These are phyloP conservation scores for Tolypocladium ovalisporum DNA, from an alignment of 2,329 filamentous ascomycete species.

Conservation along the genomic window DNA sequence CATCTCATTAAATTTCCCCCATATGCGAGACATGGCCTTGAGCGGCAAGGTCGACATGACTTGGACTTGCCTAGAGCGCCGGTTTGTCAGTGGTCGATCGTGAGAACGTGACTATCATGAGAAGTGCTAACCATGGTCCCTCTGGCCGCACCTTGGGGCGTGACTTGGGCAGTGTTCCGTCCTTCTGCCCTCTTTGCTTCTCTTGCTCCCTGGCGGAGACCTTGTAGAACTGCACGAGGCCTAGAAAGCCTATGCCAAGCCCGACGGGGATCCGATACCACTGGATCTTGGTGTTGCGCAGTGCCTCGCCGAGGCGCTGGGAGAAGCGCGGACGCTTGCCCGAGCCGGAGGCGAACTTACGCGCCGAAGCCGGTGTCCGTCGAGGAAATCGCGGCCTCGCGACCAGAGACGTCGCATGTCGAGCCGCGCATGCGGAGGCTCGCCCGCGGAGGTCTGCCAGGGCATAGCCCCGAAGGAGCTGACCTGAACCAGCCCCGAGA, in stretches of 20 bases:
- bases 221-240: conserved; percentile 74
- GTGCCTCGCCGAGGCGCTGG: conserved; percentile 37
- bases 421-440: conserved; percentile 15
- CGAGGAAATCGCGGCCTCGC: conserved; percentile 12
- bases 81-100: not conserved
- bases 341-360: conserved; percentile 23
- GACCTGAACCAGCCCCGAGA: conserved; percentile 23
- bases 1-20: conserved; percentile 87
- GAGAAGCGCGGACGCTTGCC: conserved; percentile 38
- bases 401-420: conserved; percentile 2
- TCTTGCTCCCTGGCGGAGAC: conserved; percentile 48
- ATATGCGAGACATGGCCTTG: conserved; percentile 80
- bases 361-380: conserved; percentile 13
- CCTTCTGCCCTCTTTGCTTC: conserved; percentile 32
- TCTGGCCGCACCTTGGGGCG: conserved; percentile 61
- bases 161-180: conserved; percentile 34
- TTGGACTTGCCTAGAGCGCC: conserved; percentile 61
- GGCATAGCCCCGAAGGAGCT: conserved; percentile 18
- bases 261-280: conserved; percentile 89
- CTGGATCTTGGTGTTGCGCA: conserved; percentile 50
- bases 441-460: conserved; percentile 17
- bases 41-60: conserved; percentile 88
- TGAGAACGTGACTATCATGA: too few species aligned
- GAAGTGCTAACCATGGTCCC: conserved; percentile 59
- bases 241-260: conserved; percentile 75